Percentiles rank a stretch among this genome's conserved stretches.
Evolutionary conservation across 257 asterid species (phyloP).

Genomic region (Ilex aquifolium): DNA sequence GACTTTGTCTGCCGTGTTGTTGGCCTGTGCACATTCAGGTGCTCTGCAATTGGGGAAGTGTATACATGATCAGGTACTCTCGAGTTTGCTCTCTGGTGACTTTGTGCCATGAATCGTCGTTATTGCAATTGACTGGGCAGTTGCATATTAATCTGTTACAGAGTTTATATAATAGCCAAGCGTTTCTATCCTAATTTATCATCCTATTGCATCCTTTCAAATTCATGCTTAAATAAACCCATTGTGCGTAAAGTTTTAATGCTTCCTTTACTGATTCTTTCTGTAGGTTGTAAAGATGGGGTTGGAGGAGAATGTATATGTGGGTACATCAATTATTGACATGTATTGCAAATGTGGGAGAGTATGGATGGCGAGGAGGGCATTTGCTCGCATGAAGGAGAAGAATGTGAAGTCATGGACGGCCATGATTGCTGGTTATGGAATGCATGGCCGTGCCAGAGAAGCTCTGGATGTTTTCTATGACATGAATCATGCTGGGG

Average conservation of each 20-base stretch:
- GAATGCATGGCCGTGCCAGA: constrained; percentile 86
- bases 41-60: constrained; percentile 70
- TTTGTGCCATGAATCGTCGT: too few species aligned
- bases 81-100: background rate
- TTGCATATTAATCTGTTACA: background rate
- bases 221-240: background rate
- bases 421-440: constrained; percentile 92
- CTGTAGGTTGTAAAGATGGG: constrained; percentile 61
- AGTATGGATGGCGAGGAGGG: constrained; percentile 57
- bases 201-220: background rate
- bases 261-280: constrained; percentile 7
- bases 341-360: constrained; percentile 96
- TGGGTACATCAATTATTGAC: constrained; percentile 81
- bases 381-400: constrained; percentile 54
- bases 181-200: background rate
- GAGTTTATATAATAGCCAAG: background rate
- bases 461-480: constrained; percentile 73
- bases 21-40: constrained; percentile 89
- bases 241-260: constrained; percentile 7
- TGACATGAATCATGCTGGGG: constrained; percentile 58
- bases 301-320: constrained; percentile 61
- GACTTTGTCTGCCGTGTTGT: constrained; percentile 62
- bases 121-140: background rate
- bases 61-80: constrained; percentile 69
- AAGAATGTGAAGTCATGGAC: constrained; percentile 92